Evolutionary conservation across 306 rosid genomes (phyloP), one percentile per base, ranked within the genome.

Genomic region (Lithocarpus polystachyus): DNA sequence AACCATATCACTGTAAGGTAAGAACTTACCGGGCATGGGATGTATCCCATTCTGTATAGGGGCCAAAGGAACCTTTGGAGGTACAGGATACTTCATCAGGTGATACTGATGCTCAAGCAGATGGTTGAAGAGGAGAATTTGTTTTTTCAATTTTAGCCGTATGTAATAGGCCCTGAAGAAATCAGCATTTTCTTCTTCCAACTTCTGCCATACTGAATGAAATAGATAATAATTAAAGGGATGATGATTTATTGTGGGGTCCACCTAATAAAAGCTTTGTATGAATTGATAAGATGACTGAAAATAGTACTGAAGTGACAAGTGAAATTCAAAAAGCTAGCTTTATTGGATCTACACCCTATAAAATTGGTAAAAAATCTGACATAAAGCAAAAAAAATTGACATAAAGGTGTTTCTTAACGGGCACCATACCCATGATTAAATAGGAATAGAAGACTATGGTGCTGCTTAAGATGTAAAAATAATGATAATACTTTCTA

Each of bases 111-210:
- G 93, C 85, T 92, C 96, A 56, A 96, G 97, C 70, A 96, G 79
- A 88, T 93, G 96, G 74, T 96, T 96, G 82, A 96, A 96, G 64
- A 93, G 24, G 73, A 93, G 81, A 80, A 96, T 96, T 84, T 96
- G 99, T 80, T 88, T 93, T 85, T 96, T 96, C 89, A 96, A 85
- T 84, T 96, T 96, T 81, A 96, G 88, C 59, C 99, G 83, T 76
- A 96, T 89, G 70, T 93, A 93, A 81, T 96, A 96, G 2, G 97
- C 99, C 83, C 99, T 89, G 86, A 93, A 96, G 83, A 96, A 96
- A 77, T 96, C 98, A 0, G 92, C 90, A 85, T 96, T 96, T 86
- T 93, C 99, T 89, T 96, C 99, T 84, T 96, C 99, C 94, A 96
- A 87, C 89, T 93, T 93, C 93, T 92, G 98, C 99, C 99, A 96